Evolutionary conservation across 352 stramenopile species (phyloP).

Genomic region (Peronospora farinosa): DNA sequence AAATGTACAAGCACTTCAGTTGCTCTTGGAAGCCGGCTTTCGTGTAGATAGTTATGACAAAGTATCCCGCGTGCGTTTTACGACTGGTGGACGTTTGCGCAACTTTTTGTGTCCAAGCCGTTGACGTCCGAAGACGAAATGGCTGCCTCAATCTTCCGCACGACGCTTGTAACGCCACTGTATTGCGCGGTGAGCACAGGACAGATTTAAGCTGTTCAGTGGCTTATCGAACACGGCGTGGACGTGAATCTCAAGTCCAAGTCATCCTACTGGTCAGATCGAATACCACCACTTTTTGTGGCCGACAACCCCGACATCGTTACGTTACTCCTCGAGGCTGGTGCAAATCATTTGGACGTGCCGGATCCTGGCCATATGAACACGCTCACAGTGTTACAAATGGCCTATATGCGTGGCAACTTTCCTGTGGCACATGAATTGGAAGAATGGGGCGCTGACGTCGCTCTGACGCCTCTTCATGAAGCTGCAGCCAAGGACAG

Average conservation of each 20-base stretch:
- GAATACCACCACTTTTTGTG: slow-evolving; percentile 70
- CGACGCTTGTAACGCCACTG: slow-evolving; percentile 62
- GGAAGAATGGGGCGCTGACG: slow-evolving; percentile 76
- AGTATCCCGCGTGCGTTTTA: slow-evolving; percentile 66
- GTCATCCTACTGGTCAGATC: slow-evolving; percentile 60
- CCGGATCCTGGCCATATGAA: slow-evolving; percentile 81
- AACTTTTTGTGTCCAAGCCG: slow-evolving; percentile 60
- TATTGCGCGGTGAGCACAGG: slow-evolving; percentile 76
- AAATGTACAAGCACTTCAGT: slow-evolving; percentile 36
- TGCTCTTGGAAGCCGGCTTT: slow-evolving; percentile 51
- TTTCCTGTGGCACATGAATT: slow-evolving; percentile 74
- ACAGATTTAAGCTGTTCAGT: slow-evolving; percentile 58
- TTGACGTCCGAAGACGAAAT: slow-evolving; percentile 55
- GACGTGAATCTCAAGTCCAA: slow-evolving; percentile 71
- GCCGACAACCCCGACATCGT: slow-evolving; percentile 77
- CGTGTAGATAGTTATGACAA: slow-evolving; percentile 65
- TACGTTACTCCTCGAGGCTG: slow-evolving; percentile 47
- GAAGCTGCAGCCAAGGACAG: slow-evolving; percentile 66
- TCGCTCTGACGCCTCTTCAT: slow-evolving; percentile 71
- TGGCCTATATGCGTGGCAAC: slow-evolving; percentile 73
- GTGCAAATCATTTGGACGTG: slow-evolving; percentile 75
- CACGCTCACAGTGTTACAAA: slow-evolving; percentile 72
- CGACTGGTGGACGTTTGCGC: slow-evolving; percentile 71
- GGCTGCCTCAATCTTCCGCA: slow-evolving; percentile 61
- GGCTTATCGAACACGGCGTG: slow-evolving; percentile 60